These are phyloP conservation scores for Prunus salicina DNA, from an alignment of 306 rosid species.

Conservation along the genomic window DNA sequence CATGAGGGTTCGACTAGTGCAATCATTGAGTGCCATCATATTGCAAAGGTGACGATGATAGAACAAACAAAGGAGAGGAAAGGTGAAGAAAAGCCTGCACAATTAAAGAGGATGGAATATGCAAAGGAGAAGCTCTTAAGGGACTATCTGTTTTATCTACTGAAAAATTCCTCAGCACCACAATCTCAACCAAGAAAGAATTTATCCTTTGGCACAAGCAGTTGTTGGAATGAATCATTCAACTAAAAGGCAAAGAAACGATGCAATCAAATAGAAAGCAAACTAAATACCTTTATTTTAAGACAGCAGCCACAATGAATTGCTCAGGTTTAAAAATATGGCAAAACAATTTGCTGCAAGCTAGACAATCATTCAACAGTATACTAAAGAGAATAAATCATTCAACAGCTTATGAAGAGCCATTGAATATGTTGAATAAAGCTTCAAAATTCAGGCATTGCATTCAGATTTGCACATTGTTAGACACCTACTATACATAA, in stretches of 20 bases:
- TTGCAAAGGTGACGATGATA: background rate
- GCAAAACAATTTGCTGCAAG: background rate
- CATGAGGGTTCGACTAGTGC: background rate
- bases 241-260: background rate
- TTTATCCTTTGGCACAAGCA: background rate
- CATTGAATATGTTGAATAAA: background rate
- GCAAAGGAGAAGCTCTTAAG: background rate
- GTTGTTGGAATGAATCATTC: background rate
- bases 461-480: conserved; percentile 1
- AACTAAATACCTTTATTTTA: background rate
- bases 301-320: background rate
- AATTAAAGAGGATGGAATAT: background rate
- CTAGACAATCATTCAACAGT: background rate
- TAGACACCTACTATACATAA: conserved; percentile 14
- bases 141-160: background rate
- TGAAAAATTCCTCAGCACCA: background rate
- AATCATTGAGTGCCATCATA: background rate
- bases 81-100: background rate
- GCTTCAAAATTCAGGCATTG: background rate
- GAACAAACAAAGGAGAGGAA: background rate
- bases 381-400: background rate
- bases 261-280: background rate
- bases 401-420: background rate
- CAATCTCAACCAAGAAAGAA: background rate
- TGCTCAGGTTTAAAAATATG: background rate